Evolutionary conservation across 192 early-diverging fungal species (phyloP), one percentile per base, ranked within the genome.

Genomic region (Linnemannia zychae): DNA sequence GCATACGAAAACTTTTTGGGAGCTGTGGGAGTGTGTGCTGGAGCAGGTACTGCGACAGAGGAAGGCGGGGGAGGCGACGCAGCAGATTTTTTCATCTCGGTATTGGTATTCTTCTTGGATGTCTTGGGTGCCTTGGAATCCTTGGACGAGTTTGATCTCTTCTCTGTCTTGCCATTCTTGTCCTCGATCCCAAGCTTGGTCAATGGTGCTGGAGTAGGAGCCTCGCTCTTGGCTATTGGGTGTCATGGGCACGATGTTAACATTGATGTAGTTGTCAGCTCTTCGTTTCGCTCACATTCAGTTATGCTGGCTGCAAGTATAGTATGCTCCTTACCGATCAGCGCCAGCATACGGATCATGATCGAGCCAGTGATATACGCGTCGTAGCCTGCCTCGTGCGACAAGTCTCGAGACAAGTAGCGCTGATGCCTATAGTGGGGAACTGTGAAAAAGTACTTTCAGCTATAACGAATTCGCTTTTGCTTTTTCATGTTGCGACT

Each of bases 321-420:
- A 63, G 57, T 24, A 15, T 3, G 2, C 57, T 63, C 49, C 72
- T 15, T 80, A 80, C 79, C 49, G 47, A 92, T 88, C 49, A 83
- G 89, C 20, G 84, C 67, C 18, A 89, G 63, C 87, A 97, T 90
- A 4, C 92, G 88, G 36, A 96, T 84, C 79, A 96, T 95, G 5
- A 93, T 89, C 18, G 92, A 87, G 20, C 98, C 98, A 1, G 98
- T 99, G 66, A 94, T 91, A 74, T 95, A 97, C 0, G 97, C 95
- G 82, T 99, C 98, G 80, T 93, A 99, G 1, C 95, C 98, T 7
- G 98, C 98, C 80, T 99, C 98, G 77, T 99, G 98, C 77, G 93
- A 90, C 40, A 71, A 22, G 82, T 76, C 33, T 11, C 67, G 46
- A 1, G 70, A 71, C 4, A 78, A 67, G 44, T 93, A 91, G 38